Conservation (phyloP, 495 filamentous ascomycete species). For the Aspergillus nanangensis region DNA sequence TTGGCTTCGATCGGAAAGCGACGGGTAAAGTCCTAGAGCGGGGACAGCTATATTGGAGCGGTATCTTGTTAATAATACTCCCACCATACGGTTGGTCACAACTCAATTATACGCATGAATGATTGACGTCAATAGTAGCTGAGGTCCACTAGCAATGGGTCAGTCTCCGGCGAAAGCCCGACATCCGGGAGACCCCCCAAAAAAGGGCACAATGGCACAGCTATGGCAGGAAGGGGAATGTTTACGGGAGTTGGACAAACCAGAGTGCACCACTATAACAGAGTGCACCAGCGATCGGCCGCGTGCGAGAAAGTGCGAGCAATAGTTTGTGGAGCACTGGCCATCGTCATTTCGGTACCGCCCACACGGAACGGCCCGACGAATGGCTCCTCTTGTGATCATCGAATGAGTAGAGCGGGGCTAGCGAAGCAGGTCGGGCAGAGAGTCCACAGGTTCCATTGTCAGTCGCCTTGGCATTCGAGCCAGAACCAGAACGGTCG, state of each 20-base stretch:
- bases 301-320: neutral
- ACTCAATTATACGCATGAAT: neutral
- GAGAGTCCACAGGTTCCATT: too few species aligned
- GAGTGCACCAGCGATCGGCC: neutral
- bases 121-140: neutral
- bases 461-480: neutral
- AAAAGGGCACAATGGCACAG: neutral
- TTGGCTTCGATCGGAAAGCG: too few species aligned
- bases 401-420: neutral
- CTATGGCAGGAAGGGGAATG: neutral
- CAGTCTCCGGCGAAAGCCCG: neutral
- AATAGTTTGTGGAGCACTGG: too few species aligned
- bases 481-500: neutral
- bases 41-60: neutral
- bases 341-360: neutral
- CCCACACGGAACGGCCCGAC: neutral
- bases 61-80: neutral
- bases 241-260: too few species aligned
- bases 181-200: too few species aligned
- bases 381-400: neutral
- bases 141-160: neutral
- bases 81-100: neutral
- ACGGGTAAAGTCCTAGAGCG: neutral
- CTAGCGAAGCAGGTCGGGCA: neutral
- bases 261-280: neutral